Conservation (phyloP, 169 alveolate species). For the Blepharisma undulans region DNA sequence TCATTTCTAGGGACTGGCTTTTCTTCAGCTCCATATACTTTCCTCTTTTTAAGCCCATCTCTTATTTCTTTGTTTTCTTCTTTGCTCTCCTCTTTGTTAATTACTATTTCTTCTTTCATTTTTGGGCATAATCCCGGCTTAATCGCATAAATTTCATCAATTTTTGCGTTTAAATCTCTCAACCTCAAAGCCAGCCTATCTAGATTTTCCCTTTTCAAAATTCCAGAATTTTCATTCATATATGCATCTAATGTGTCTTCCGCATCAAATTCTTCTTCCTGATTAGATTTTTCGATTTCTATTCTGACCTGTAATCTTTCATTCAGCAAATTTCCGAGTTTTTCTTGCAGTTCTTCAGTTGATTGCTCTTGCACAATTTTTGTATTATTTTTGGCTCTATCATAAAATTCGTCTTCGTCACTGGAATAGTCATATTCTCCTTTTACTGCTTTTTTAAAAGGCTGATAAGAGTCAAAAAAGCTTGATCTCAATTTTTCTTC, state of each 20-base stretch:
- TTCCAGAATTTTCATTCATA: not conserved
- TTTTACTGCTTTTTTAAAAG: not conserved
- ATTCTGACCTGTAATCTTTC: not conserved
- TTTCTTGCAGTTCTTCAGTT: not conserved
- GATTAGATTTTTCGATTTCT: not conserved
- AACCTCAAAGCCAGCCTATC: not conserved
- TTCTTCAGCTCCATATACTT: not conserved
- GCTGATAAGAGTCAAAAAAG: not conserved
- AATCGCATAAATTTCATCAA: not conserved
- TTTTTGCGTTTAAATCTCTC: not conserved
- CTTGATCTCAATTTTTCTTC: slow-evolving; percentile 2
- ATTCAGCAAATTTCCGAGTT: not conserved
- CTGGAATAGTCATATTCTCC: not conserved
- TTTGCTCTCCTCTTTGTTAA: not conserved
- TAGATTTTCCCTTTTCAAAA: not conserved
- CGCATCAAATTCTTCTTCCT: not conserved
- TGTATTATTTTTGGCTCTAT: not conserved
- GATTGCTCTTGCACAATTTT: not conserved
- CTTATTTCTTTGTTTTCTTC: not conserved
- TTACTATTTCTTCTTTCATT: not conserved
- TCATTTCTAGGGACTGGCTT: not conserved
- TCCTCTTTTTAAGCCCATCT: slow-evolving; percentile 6
- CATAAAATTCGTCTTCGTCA: slow-evolving; percentile 4
- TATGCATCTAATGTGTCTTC: not conserved
- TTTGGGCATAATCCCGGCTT: not conserved